Base-by-base conservation (phyloP, 352 stramenopile species). In the Vaucheria bursata region DNA sequence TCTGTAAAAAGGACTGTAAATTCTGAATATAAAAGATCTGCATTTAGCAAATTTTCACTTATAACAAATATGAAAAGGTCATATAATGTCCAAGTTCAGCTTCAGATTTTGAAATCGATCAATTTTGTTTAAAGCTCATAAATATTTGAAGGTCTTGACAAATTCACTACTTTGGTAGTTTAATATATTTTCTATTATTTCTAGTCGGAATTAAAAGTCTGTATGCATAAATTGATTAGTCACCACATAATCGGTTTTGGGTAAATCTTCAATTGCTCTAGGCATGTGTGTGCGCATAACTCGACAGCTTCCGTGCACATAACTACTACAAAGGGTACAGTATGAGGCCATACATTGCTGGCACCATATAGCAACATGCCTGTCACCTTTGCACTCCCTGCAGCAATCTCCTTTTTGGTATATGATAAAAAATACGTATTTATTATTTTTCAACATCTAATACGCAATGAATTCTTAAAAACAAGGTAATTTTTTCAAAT, bases 281-380 rank as follows among this genome's bases (percentile, higher is more conserved):
- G 2, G 67, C 67, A 2, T 2, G 2, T 73, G 18, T n/a, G n/a
- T 2, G 18, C 2, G 67, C 67, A 65, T 73, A 25, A 73, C 2
- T 8, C 18, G 67, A 12, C 67, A 73, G 67, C 2, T 73, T n/a
- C 18, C 34, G 67, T 73, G 67, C 31, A 73, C 2, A 12, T 8
- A 67, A 34, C 6, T 18, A 31, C 67, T 67, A 39, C 67, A 73
- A n/a, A 65, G 2, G 2, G 31, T 33, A 39, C 67, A 73, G 67
- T 65, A 73, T 2, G 34, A 7, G 31, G 67, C 32, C 2, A 31
- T 34, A 2, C 67, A 73, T 39, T 73, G 2, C 2, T 34, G 2
- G 67, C 67, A 73, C 67, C 67, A 73, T 1, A 73, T 38, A 2
- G 67, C 31, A 34, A 73, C 67, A 2, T 2, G 31, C 2, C 18